Percentiles rank a stretch among this genome's conserved stretches.
Conservation (phyloP, 176 grass and related monocot species). For the Triticum urartu region DNA sequence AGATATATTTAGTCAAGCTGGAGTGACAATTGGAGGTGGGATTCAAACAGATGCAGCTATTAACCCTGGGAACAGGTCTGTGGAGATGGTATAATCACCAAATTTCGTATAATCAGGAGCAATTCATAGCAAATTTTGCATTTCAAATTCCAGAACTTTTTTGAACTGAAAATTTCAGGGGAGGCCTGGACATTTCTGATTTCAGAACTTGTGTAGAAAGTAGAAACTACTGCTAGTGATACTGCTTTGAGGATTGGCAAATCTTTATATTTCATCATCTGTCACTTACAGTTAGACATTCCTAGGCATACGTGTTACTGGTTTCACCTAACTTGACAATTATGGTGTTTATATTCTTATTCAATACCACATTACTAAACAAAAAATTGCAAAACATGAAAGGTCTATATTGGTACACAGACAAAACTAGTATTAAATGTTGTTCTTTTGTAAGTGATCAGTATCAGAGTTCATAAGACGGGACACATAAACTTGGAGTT, state of each 20-base stretch:
- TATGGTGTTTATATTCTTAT: conserved; percentile 7
- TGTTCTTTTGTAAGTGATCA: conserved; percentile 13
- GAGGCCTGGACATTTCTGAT: not conserved
- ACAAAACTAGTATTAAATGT: not conserved
- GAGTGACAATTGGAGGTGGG: conserved; percentile 92
- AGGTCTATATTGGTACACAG: not conserved
- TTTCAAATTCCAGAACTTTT: not conserved
- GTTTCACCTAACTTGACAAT: conserved; percentile 2
- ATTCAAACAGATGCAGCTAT: conserved; percentile 98
- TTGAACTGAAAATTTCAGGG: not conserved
- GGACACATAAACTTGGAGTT: not conserved
- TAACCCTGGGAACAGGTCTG: conserved; percentile 93
- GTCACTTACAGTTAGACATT: not conserved
- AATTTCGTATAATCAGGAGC: not conserved
- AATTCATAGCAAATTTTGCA: not conserved
- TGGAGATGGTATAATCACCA: not conserved
- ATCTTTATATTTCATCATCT: conserved; percentile 18
- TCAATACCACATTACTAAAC: not conserved
- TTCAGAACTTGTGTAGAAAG: conserved; percentile 10
- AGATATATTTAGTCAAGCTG: conserved; percentile 93
- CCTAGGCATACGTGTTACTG: not conserved
- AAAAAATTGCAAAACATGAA: conserved; percentile 5
- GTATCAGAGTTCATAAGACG: not conserved
- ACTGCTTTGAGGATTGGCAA: conserved; percentile 5
- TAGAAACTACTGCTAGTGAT: not conserved